Conservation (phyloP, 208 protist genomes). For the Trypanosoma lewisi region DNA sequence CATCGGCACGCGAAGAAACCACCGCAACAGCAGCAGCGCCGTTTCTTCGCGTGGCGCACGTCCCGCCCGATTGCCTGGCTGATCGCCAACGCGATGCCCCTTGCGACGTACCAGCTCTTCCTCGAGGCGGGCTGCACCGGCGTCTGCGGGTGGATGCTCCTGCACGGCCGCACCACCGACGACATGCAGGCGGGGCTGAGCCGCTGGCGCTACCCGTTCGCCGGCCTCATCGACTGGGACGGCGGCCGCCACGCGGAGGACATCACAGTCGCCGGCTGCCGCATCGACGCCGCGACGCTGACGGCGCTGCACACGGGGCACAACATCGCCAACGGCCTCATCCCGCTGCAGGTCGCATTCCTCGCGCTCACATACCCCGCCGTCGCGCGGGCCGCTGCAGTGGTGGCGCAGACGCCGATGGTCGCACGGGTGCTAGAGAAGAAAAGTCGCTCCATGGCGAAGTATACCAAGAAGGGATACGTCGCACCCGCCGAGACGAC, state of each 20-base stretch:
- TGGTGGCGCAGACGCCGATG: background rate
- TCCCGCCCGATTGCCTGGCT: constrained; percentile 45
- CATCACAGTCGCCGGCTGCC: constrained; percentile 34
- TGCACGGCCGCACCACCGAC: constrained; percentile 24
- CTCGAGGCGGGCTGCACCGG: constrained; percentile 52
- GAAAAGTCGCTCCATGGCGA: background rate
- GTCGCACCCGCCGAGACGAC: background rate
- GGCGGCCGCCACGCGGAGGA: constrained; percentile 42
- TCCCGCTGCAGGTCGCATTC: constrained; percentile 60
- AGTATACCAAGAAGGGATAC: background rate
- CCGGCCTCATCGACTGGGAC: constrained; percentile 44
- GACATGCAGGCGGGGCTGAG: constrained; percentile 32
- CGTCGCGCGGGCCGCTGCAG: constrained; percentile 12
- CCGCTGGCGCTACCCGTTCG: constrained; percentile 50
- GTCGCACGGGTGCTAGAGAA: background rate
- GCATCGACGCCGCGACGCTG: constrained; percentile 52
- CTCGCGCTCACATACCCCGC: constrained; percentile 43
- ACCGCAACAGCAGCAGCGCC: background rate
- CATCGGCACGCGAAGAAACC: background rate
- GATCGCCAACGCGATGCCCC: constrained; percentile 47
- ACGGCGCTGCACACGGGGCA: constrained; percentile 63
- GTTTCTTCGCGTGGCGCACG: background rate
- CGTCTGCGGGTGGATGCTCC: constrained; percentile 41
- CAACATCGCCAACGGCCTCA: constrained; percentile 59
- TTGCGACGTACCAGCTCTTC: constrained; percentile 69